phyloP scores from a whole-genome alignment of 164 flowering plant genomes.

The Vitis rotundifolia region DNA sequence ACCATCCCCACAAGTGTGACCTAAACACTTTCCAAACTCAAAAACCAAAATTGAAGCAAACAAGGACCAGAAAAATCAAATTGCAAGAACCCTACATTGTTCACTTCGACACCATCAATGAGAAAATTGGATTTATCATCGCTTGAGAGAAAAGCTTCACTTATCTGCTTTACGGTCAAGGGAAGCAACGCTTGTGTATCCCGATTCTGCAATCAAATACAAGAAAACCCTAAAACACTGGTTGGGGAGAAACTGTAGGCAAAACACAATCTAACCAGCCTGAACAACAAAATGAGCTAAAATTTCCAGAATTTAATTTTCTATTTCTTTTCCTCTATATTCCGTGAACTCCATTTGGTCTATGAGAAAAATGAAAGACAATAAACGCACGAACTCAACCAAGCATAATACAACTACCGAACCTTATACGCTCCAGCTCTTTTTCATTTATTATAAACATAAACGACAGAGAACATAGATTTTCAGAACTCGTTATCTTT shows the following conservation, averaged over 20 bases:
- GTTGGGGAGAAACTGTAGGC: neutral
- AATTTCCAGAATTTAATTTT: neutral
- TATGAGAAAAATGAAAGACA: no score
- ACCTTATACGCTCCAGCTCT: no score
- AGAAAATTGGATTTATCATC: conserved; percentile 63
- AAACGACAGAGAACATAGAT: no score
- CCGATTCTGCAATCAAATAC: conserved; percentile 52
- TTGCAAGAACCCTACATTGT: conserved; percentile 40
- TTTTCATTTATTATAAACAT: no score
- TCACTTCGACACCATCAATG: conserved; percentile 74
- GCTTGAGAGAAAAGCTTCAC: conserved; percentile 38
- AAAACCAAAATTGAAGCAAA: conserved; percentile 7
- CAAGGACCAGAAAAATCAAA: conserved; percentile 1
- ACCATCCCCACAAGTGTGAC: conserved; percentile 77
- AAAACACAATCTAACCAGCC: neutral
- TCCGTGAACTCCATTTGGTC: no score
- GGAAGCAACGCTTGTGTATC: conserved; percentile 68
- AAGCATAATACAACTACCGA: no score
- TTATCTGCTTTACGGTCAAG: conserved; percentile 83
- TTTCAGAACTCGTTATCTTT: no score
- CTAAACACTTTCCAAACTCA: conserved; percentile 31
- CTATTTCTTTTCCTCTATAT: no score
- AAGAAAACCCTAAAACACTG: neutral
- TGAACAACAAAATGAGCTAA: neutral
- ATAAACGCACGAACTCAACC: no score